Base-by-base conservation (phyloP, 768 basidiomycete genomes). In the Lanmaoa pseudosensibilis region DNA sequence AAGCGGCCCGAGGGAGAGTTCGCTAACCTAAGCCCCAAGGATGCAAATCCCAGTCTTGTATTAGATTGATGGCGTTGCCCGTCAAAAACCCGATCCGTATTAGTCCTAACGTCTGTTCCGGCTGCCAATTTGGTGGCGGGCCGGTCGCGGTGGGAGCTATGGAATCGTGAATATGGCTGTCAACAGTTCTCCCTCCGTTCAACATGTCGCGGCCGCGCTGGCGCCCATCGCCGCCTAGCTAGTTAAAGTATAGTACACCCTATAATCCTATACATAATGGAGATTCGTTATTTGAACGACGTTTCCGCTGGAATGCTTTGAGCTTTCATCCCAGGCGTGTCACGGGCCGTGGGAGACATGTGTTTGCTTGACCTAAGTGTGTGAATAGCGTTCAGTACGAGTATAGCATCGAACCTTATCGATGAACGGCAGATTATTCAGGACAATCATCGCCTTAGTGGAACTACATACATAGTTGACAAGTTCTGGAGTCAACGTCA, bases 21-120 rank as follows among this genome's bases (percentile, higher is more conserved):
- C 30, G 52, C 63, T 67, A 50, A 71, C 61, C 45, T 59, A 40
- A 50, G 25, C 13, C 45, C 39, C 27, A 59, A 83, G 83, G 75
- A 54, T 89, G 87, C 69, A 80, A 73, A 65, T 83, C 83, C 30
- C 65, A 76, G 21, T 70, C 67, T 39, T 90, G 88, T 66, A 74
- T 76, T 50, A 81, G 86, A 46, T 67, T 87, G 69, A 91, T 91
- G 89, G 75, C 78, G 27, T 72, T 79, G 45, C 88, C 88, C 30
- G 81, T 83, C 45, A 81, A 76, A 63, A 90, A 90, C 65, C 86
- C 88, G 25, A 89, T 89, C 59, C 77, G 88, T 58, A 78, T 89
- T 60, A 86, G 84, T 69, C 81, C 82, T 33, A 77, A 78, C n/a
- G 52, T 52, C 40, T 80, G 78, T 54, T 57, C 55, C 8, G 72